Evolutionary conservation across 1,284 basidiomycete species (phyloP), one percentile per base, ranked within the genome.

Genomic region (Thecaphora frezii): DNA sequence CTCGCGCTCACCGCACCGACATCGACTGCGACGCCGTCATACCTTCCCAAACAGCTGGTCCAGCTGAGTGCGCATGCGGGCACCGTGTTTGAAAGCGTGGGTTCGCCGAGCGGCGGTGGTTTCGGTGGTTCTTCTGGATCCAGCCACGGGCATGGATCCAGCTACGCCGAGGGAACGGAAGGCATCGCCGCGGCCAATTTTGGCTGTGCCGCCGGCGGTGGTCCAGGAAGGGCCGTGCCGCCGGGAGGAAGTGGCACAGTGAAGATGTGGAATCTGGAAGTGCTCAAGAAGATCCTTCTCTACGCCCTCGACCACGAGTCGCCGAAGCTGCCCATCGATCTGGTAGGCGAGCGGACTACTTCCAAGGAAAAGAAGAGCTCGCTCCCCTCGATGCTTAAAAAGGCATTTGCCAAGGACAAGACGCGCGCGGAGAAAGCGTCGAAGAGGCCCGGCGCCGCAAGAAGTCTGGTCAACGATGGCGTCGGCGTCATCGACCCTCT

Each of bases 241-340:
- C 58, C 66, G 18, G 58, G 48, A 7, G 62, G 64, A 10, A 56
- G 46, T 5, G 71, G 71, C 7, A 40, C 48, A 5, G 66, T 73
- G 1, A 36, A 64, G 9, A 73, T 73, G 71, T 73, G 71, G 71
- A 68, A 66, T 43, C 48, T 73, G 24, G 62, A 73, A 42, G 62
- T 58, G 9, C 51, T 73, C 22, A 46, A 58, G 3, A 60, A 68
- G 46, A 46, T 71, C n/a, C 48, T 69, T 0, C 21, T 54, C 13
- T 69, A 63, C 21, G 68, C 66, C 3, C 51, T 73, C 23, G 71
- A 73, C 42, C 26, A 46, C 24, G 28, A 51, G 25, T 22, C 40
- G 7, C 33, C 40, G 1, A 24, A 53, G 21, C 45, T 48, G 19
- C 67, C 68, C 1, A 53, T 71, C 25, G 44, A 71, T 41, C 53